A percentile compares a stretch with the other conserved stretches of the same genome.
Evolutionary conservation across 306 rosid genomes (phyloP).

Genomic region (Castanea mollissima): DNA sequence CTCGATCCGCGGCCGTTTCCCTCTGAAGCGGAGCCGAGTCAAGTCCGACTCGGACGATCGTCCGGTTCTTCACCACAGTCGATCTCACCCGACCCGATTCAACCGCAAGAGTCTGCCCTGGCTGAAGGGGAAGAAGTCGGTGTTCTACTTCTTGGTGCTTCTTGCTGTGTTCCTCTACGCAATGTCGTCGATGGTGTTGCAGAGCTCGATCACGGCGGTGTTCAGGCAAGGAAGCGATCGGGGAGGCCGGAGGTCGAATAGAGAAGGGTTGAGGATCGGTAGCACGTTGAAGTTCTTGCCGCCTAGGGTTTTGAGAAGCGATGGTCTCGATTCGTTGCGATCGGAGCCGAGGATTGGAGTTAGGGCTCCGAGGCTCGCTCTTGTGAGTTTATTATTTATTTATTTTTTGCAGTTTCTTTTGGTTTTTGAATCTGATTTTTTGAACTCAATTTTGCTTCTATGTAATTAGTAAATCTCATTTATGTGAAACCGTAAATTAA

Average conservation of each 20-base stretch:
- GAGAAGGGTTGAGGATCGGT: conserved; percentile 60
- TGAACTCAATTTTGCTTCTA: background rate
- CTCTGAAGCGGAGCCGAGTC: conserved; percentile 57
- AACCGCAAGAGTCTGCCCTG: conserved; percentile 67
- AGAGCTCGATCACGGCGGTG: conserved; percentile 71
- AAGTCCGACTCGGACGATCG: conserved; percentile 42
- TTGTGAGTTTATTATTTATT: conserved; percentile 53
- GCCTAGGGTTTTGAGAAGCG: conserved; percentile 39
- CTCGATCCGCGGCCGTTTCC: conserved; percentile 74
- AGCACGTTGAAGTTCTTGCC: conserved; percentile 73
- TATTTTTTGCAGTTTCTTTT: background rate
- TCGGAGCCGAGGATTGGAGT: conserved; percentile 53
- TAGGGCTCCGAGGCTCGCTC: conserved; percentile 80
- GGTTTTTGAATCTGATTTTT: background rate
- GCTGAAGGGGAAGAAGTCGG: conserved; percentile 60
- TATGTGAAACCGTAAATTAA: background rate
- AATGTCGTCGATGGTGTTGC: conserved; percentile 75
- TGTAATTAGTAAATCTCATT: background rate
- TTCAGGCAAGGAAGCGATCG: conserved; percentile 50
- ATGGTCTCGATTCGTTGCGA: conserved; percentile 69
- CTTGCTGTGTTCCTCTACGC: conserved; percentile 62
- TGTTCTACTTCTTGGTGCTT: conserved; percentile 51
- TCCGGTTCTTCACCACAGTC: conserved; percentile 36
- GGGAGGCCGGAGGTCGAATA: conserved; percentile 25
- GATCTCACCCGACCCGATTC: conserved; percentile 67